Base-by-base conservation (phyloP, 169 alveolate species). In the Perkinsus chesapeaki region DNA sequence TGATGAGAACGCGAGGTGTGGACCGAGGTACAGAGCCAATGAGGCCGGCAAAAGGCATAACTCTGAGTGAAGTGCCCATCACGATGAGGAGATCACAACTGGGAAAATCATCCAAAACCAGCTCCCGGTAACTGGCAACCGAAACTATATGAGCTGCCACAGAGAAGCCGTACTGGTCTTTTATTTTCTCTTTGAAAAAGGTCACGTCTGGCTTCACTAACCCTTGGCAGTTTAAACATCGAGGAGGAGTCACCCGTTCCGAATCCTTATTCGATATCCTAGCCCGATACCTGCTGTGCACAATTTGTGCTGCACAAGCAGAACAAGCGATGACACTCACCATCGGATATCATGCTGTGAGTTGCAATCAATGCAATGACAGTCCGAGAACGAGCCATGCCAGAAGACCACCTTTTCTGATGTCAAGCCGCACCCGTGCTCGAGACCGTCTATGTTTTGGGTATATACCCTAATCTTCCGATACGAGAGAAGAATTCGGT, bases 391-490 rank as follows among this genome's bases (percentile, higher is more conserved):
- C 95, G 95, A 95, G 0, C 98, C 98, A 93, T 97, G 98, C 36
- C 98, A 98, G 94, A 96, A 95, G 0, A 96, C 82, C 9, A 97
- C 92, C 91, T 96, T 96, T 0, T 94, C 93, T 48, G 93, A 82
- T 0, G 93, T 92, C 5, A 97, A 91, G 20, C 97, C 97, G 34
- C 98, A 98, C 91, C 96, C 96, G 60, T 91, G 91, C 93, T 97
- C 99, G 34, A 97, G 93, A 23, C 97, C 96, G 95, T 97, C 99
- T 39, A 97, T 97, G 94, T 97, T 97, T 94, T 97, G 96, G 23
- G 98, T 96, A 43, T 95, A 95, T 90, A 43, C 23, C 60, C 60
- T 43, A 16, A 43, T 9, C 23, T 9, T 5, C 23, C 23, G 16
- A 16, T 16, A 9, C 60, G 5, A 16, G 16, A 5, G 60, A 43